Percentiles rank a stretch among this genome's conserved stretches.
These are phyloP conservation scores for Monosporascus sp. DNA, from an alignment of 2,329 filamentous ascomycete species.

Conservation along the genomic window DNA sequence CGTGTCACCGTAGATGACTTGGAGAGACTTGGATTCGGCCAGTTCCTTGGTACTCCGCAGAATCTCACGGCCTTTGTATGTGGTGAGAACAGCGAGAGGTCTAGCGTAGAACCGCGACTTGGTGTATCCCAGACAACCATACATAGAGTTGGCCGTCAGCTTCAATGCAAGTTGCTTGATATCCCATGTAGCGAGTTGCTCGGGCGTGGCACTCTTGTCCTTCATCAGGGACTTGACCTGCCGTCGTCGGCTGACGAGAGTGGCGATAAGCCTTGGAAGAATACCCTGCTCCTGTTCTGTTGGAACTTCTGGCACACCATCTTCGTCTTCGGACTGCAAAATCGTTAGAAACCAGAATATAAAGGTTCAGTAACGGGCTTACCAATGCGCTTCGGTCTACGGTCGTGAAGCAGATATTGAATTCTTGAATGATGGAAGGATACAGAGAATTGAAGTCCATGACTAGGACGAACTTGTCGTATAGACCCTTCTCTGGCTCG, in stretches of 20 bases:
- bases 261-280: conserved; percentile 84
- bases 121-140: conserved; percentile 94
- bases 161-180: conserved; percentile 97
- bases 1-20: conserved; percentile 98
- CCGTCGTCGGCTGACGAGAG: conserved; percentile 79
- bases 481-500: conserved; percentile 93
- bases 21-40: conserved; percentile 82
- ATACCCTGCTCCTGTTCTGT: conserved; percentile 74
- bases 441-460: conserved; percentile 99
- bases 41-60: conserved; percentile 91
- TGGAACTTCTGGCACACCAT: conserved; percentile 84
- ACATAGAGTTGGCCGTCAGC: conserved; percentile 99
- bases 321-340: conserved; percentile 67
- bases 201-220: conserved; percentile 75
- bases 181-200: conserved; percentile 91
- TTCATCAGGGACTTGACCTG: conserved; percentile 98
- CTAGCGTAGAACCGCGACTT: conserved; percentile 97
- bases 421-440: conserved; percentile 98
- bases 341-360: conserved; percentile 23
- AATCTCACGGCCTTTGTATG: conserved; percentile 96
- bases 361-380: conserved; percentile 31
- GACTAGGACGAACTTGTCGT: conserved; percentile 96
- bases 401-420: conserved; percentile 98
- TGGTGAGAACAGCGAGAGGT: conserved; percentile 90
- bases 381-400: conserved; percentile 73